These are phyloP conservation scores for Zoysia japonica DNA, from an alignment of 176 grass and related monocot genomes.

Conservation along the genomic window DNA sequence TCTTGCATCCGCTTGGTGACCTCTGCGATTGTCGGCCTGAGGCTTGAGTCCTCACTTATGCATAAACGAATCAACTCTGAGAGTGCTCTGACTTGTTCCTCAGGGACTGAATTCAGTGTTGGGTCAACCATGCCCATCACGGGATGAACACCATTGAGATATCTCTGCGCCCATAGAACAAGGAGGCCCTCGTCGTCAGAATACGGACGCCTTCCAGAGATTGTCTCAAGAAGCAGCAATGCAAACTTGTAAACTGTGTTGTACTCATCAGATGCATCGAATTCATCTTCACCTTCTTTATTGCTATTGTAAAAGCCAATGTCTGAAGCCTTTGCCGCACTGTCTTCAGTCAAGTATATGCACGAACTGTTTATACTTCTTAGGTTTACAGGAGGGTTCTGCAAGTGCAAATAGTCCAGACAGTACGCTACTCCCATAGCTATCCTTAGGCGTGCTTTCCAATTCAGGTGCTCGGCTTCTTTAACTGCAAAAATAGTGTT, in stretches of 20 bases:
- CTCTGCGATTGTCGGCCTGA: slow-evolving; percentile 56
- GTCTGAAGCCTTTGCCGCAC: slow-evolving; percentile 71
- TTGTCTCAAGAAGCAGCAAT: slow-evolving; percentile 79
- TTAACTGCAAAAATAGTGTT: slow-evolving; percentile 63
- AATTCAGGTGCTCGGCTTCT: slow-evolving; percentile 84
- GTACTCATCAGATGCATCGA: slow-evolving; percentile 42
- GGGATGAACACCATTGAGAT: slow-evolving; percentile 63
- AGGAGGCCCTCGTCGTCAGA: slow-evolving; percentile 78
- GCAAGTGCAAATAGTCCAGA: slow-evolving; percentile 55
- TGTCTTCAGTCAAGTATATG: slow-evolving; percentile 89
- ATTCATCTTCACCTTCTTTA: slow-evolving; percentile 40
- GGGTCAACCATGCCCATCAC: slow-evolving; percentile 69
- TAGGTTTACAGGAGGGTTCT: slow-evolving; percentile 51
- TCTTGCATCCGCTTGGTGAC: slow-evolving; percentile 58
- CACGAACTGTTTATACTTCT: slow-evolving; percentile 61
- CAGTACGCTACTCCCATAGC: slow-evolving; percentile 81
- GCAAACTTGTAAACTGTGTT: slow-evolving; percentile 73
- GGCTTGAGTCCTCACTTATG: slow-evolving; percentile 48
- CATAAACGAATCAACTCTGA: slow-evolving; percentile 60
- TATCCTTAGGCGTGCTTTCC: slow-evolving; percentile 66
- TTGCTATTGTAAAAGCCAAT: slow-evolving; percentile 32
- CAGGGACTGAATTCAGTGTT: slow-evolving; percentile 59
- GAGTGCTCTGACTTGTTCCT: slow-evolving; percentile 54
- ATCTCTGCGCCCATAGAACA: slow-evolving; percentile 78
- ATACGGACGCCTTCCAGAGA: slow-evolving; percentile 82